Evolutionary conservation across 139 green algal species (phyloP).

Genomic region (Chlorella ohadii): DNA sequence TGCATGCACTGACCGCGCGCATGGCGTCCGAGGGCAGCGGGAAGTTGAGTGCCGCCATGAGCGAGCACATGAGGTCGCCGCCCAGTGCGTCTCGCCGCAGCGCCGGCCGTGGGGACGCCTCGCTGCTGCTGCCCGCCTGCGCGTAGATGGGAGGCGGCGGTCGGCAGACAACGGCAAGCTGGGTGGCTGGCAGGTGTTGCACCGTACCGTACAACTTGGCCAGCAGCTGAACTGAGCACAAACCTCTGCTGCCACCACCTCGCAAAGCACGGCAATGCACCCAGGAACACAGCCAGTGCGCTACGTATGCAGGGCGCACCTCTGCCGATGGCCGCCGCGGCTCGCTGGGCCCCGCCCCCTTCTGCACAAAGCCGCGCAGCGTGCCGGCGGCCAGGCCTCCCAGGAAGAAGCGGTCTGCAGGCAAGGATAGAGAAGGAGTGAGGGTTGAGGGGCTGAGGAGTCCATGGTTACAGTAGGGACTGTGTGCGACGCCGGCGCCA

Average conservation of each 20-base stretch:
- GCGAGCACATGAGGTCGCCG: constrained; percentile 64
- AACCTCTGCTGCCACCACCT: too few species aligned
- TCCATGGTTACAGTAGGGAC: too few species aligned
- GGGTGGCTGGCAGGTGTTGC: too few species aligned
- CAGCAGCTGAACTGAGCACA: too few species aligned
- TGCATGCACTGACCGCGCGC: constrained; percentile 25
- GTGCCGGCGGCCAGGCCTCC: constrained; percentile 55
- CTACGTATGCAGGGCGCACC: not conserved
- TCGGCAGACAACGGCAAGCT: too few species aligned
- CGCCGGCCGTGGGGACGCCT: not conserved
- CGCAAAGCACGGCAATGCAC: too few species aligned
- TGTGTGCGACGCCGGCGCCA: constrained; percentile 5
- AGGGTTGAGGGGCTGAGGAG: too few species aligned
- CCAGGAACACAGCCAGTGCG: too few species aligned
- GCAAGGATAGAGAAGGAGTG: too few species aligned
- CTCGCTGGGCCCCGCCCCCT: constrained; percentile 62
- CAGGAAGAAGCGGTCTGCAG: constrained; percentile 66
- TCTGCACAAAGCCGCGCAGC: constrained; percentile 75
- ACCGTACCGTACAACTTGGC: too few species aligned
- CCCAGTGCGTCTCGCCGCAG: constrained; percentile 67
- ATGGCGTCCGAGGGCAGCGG: constrained; percentile 58
- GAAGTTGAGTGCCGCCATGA: constrained; percentile 77
- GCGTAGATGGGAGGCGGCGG: too few species aligned
- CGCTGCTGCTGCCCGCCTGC: not conserved
- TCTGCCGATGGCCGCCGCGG: constrained; percentile 43